These are phyloP conservation scores for Saitozyma podzolica DNA, from an alignment of 768 basidiomycete genomes.

Conservation along the genomic window DNA sequence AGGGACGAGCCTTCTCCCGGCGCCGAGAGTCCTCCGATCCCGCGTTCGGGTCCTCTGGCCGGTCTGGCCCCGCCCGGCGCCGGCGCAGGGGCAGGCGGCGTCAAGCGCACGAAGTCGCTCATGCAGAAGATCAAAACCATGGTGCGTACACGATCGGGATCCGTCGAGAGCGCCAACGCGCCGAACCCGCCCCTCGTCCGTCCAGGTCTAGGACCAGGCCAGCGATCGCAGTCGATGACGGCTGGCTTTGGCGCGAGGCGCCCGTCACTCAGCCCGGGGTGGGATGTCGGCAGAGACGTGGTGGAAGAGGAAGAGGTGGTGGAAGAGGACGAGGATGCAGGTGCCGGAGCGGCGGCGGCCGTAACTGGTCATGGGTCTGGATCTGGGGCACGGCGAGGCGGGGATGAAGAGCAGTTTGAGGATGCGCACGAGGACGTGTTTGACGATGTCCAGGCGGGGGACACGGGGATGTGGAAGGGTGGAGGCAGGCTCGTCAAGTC, in stretches of 20 bases:
- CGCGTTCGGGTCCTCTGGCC: not conserved
- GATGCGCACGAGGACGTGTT: slow-evolving; percentile 28
- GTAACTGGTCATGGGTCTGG: not conserved
- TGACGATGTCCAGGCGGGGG: slow-evolving; percentile 2
- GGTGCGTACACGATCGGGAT: slow-evolving; percentile 48
- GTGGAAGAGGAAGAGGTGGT: slow-evolving; percentile 26
- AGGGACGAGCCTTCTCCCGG: too few relatives aligned
- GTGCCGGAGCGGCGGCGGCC: too few relatives aligned
- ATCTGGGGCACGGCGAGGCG: not conserved
- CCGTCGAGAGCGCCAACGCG: slow-evolving; percentile 20
- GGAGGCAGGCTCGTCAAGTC: slow-evolving; percentile 1
- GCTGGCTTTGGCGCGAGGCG: not conserved
- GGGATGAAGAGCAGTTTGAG: slow-evolving; percentile 16
- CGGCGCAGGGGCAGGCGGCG: slow-evolving; percentile 17
- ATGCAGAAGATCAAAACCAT: slow-evolving; percentile 53
- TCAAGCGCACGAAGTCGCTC: slow-evolving; percentile 51
- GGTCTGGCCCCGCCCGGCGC: slow-evolving; percentile 13
- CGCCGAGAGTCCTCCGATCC: too few relatives aligned
- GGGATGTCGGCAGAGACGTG: slow-evolving; percentile 10
- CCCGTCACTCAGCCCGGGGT: slow-evolving; percentile 15
- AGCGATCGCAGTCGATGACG: slow-evolving; percentile 12
- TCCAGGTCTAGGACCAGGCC: not conserved
- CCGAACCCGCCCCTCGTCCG: not conserved
- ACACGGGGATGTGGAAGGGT: slow-evolving; percentile 2
- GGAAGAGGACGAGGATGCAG: slow-evolving; percentile 14